Conservation (phyloP, 225 moss, liverwort and hornwort species). For the Pleurozium schreberi region DNA sequence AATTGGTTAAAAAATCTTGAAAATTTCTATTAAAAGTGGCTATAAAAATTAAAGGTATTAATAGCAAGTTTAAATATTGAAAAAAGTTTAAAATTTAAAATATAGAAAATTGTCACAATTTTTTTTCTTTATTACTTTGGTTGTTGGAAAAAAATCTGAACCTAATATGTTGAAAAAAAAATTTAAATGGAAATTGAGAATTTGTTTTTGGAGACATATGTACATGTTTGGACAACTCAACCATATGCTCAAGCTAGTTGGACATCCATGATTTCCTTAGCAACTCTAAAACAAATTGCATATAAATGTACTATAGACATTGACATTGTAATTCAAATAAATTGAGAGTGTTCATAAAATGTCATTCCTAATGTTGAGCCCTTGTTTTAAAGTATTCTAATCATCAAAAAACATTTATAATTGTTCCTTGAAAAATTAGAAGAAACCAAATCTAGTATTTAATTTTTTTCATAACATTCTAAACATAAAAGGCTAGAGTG, state of each 20-base stretch:
- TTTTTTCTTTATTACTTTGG: too few species aligned
- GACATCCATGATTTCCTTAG: background rate
- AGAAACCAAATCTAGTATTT: accelerated
- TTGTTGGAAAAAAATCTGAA: background rate
- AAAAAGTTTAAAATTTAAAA: accelerated
- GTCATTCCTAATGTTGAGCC: background rate
- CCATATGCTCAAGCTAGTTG: accelerated
- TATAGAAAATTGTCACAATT: background rate
- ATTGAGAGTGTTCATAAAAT: background rate
- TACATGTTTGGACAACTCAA: accelerated
- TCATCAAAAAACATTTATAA: background rate
- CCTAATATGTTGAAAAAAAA: background rate
- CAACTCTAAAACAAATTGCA: background rate
- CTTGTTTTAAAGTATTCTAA: background rate
- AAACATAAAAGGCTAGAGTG: background rate
- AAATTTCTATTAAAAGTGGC: background rate
- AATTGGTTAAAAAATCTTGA: too few species aligned
- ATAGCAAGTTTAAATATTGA: too few species aligned
- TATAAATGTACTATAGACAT: background rate
- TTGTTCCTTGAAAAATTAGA: background rate
- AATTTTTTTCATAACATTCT: background rate
- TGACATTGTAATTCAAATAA: background rate
- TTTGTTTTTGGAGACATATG: too few species aligned
- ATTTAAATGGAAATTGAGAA: too few species aligned
- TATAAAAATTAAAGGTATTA: too few species aligned